phyloP scores from a whole-genome alignment of 495 filamentous ascomycete genomes.

The Penicillium mononematosum region DNA sequence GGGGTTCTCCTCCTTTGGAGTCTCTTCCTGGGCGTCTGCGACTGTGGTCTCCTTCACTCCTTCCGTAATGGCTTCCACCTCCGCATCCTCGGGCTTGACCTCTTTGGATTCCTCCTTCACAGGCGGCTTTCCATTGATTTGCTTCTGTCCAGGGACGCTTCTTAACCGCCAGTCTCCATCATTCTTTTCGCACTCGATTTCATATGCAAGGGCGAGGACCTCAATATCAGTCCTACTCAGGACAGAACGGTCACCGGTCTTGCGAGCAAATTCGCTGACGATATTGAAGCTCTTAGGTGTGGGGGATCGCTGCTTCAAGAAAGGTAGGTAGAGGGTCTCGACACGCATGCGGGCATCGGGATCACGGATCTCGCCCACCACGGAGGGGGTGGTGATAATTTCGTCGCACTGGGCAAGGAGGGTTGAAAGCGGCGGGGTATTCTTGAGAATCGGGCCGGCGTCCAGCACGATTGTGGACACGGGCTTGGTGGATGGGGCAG shows the following conservation, averaged over 20 bases:
- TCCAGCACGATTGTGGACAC: constrained; percentile 86
- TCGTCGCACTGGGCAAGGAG: constrained; percentile 72
- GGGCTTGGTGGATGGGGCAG: constrained; percentile 52
- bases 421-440: constrained; percentile 76
- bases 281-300: constrained; percentile 70
- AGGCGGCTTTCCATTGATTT: constrained; percentile 67
- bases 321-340: constrained; percentile 78
- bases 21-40: constrained; percentile 17
- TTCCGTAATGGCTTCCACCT: constrained; percentile 35
- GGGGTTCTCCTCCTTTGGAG: constrained; percentile 18
- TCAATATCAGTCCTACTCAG: constrained; percentile 86
- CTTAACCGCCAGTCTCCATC: constrained; percentile 80
- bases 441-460: constrained; percentile 86
- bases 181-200: constrained; percentile 82
- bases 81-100: constrained; percentile 26
- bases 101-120: constrained; percentile 35
- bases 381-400: constrained; percentile 80
- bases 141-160: constrained; percentile 72
- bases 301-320: constrained; percentile 74
- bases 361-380: constrained; percentile 87
- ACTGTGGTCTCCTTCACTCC: constrained; percentile 29
- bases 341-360: constrained; percentile 74
- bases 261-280: constrained; percentile 81
- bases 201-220: constrained; percentile 85
- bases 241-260: constrained; percentile 85